A percentile compares a stretch with the other conserved stretches of the same genome.
These are phyloP conservation scores for Aspergillus clavatus DNA, from an alignment of 2,329 filamentous ascomycete genomes.

Conservation along the genomic window DNA sequence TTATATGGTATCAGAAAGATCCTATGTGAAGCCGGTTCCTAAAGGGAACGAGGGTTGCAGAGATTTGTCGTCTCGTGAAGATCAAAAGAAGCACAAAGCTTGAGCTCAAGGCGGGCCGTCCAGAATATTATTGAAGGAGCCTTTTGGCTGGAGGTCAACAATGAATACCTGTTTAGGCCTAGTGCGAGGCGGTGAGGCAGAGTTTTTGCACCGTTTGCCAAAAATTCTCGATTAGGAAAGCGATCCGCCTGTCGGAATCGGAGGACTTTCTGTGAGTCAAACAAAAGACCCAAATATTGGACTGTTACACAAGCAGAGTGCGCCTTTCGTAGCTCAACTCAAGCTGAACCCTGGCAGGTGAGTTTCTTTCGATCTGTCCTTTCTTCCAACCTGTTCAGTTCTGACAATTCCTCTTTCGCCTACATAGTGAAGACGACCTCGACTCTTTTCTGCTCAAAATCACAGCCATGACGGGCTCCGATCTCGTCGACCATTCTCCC, in stretches of 20 bases:
- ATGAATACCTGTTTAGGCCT: slow-evolving; percentile 35
- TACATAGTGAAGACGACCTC: background rate
- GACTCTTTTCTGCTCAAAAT: slow-evolving; percentile 33
- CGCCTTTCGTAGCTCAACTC: too few species aligned
- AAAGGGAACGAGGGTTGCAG: slow-evolving; percentile 3
- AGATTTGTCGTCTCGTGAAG: slow-evolving; percentile 2
- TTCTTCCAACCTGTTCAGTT: background rate
- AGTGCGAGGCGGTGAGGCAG: slow-evolving; percentile 29
- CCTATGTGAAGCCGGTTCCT: slow-evolving; percentile 6
- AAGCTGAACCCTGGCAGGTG: background rate
- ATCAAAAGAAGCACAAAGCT: slow-evolving; percentile 9
- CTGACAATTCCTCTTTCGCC: background rate
- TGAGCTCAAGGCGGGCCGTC: slow-evolving; percentile 23
- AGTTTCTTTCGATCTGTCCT: background rate
- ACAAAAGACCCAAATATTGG: background rate
- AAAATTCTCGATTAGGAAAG: slow-evolving; percentile 13
- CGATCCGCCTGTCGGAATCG: slow-evolving; percentile 8
- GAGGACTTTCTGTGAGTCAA: slow-evolving; percentile 8
- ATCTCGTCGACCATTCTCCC: slow-evolving; percentile 76
- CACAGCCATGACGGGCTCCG: slow-evolving; percentile 29
- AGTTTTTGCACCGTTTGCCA: slow-evolving; percentile 18
- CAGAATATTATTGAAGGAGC: slow-evolving; percentile 28
- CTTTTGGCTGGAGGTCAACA: slow-evolving; percentile 34
- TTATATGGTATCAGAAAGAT: slow-evolving; percentile 26
- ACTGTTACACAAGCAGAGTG: background rate